These are phyloP conservation scores for Melanomma pulvis-pyrius DNA, from an alignment of 495 filamentous ascomycete species.

Conservation along the genomic window DNA sequence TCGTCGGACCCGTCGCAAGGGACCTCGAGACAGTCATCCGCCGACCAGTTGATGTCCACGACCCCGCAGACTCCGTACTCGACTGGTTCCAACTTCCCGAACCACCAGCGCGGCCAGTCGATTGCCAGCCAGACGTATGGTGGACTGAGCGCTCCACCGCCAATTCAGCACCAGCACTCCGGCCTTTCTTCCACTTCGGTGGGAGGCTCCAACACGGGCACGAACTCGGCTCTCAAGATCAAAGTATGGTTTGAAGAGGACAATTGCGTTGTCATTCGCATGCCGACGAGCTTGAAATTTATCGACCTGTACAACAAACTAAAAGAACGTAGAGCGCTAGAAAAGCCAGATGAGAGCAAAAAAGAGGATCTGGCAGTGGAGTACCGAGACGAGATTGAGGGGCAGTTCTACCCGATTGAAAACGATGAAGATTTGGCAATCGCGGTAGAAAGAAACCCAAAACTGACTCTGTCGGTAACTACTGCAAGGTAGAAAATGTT, in stretches of 20 bases:
- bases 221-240: constrained; percentile 70
- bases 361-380: constrained; percentile 71
- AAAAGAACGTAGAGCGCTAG: constrained; percentile 58
- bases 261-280: constrained; percentile 86
- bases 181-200: constrained; percentile 57
- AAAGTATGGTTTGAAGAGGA: constrained; percentile 87
- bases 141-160: constrained; percentile 19
- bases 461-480: constrained; percentile 77
- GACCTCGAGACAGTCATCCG: constrained; percentile 72
- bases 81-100: constrained; percentile 34
- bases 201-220: constrained; percentile 41
- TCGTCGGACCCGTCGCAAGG: constrained; percentile 42
- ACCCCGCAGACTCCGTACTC: constrained; percentile 33
- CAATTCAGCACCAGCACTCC: constrained; percentile 40
- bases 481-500: constrained; percentile 11
- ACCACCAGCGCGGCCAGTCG: constrained; percentile 62
- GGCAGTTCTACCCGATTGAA: constrained; percentile 70
- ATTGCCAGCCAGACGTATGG: constrained; percentile 44
- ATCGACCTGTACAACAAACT: constrained; percentile 60
- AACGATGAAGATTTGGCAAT: constrained; percentile 79
- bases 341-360: constrained; percentile 38
- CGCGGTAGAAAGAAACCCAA: constrained; percentile 80
- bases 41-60: constrained; percentile 38
- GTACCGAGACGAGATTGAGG: constrained; percentile 84
- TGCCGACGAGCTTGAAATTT: constrained; percentile 78